phyloP scores from a whole-genome alignment of 306 rosid genomes.

The Astragalus glycyphyllos region DNA sequence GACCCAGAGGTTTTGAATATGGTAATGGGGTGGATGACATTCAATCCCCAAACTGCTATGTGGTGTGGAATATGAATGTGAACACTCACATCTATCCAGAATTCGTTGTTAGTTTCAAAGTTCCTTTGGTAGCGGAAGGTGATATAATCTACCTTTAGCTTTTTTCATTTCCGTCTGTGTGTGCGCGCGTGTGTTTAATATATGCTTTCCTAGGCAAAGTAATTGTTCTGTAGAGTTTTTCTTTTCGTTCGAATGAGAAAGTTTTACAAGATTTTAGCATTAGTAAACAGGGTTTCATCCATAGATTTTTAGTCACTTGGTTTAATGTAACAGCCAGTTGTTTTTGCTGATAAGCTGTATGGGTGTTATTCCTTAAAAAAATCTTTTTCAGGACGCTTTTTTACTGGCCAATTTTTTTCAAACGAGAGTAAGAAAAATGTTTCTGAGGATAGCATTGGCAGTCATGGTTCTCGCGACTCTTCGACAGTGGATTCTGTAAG shows the following conservation, averaged over 20 bases:
- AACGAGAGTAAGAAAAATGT: slow-evolving; percentile 54
- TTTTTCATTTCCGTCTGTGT: neutral
- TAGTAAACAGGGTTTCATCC: slow-evolving; percentile 42
- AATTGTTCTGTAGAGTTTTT: slow-evolving; percentile 36
- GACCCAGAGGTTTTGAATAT: slow-evolving; percentile 69
- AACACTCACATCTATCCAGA: slow-evolving; percentile 86
- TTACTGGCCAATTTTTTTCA: slow-evolving; percentile 51
- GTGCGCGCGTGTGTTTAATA: slow-evolving; percentile 46
- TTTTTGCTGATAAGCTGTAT: slow-evolving; percentile 53
- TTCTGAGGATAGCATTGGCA: slow-evolving; percentile 52
- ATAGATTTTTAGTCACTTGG: slow-evolving; percentile 43
- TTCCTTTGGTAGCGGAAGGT: slow-evolving; percentile 64
- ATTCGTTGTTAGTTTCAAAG: slow-evolving; percentile 75
- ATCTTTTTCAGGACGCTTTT: slow-evolving; percentile 37
- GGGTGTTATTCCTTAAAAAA: slow-evolving; percentile 18
- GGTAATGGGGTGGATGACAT: slow-evolving; percentile 87
- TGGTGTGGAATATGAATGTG: slow-evolving; percentile 82
- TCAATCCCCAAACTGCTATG: slow-evolving; percentile 55
- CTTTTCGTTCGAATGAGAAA: slow-evolving; percentile 37
- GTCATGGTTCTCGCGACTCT: slow-evolving; percentile 50
- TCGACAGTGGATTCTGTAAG: slow-evolving; percentile 59
- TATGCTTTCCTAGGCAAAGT: slow-evolving; percentile 28
- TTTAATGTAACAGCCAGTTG: slow-evolving; percentile 42
- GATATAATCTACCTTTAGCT: slow-evolving; percentile 40
- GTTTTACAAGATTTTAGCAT: slow-evolving; percentile 37